A percentile compares a stretch with the other conserved stretches of the same genome.
These are phyloP conservation scores for Boletellus deceptivus DNA, from an alignment of 1,284 basidiomycete species.

Conservation along the genomic window DNA sequence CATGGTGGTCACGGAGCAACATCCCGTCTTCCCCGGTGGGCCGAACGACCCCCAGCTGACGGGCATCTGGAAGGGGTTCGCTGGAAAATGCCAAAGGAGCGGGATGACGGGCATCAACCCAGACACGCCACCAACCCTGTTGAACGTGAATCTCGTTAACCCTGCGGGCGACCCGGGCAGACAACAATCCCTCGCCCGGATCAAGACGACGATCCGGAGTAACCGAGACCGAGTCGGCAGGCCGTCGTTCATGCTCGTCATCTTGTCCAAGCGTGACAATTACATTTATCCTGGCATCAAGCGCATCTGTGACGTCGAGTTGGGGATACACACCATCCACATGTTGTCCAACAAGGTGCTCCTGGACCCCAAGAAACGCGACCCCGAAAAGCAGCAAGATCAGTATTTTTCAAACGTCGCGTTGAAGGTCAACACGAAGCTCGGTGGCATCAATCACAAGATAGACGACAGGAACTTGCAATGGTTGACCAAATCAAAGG, in stretches of 20 bases:
- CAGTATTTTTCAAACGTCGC: slow-evolving; percentile 66
- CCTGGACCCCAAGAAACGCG: slow-evolving; percentile 36
- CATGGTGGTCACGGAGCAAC: slow-evolving; percentile 52
- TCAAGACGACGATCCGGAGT: slow-evolving; percentile 39
- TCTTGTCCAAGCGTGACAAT: slow-evolving; percentile 62
- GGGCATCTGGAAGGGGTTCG: slow-evolving; percentile 48
- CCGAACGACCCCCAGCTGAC: slow-evolving; percentile 41
- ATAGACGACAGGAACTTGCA: slow-evolving; percentile 52
- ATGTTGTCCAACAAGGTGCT: slow-evolving; percentile 64
- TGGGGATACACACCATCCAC: slow-evolving; percentile 65
- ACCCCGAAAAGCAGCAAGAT: slow-evolving; percentile 43
- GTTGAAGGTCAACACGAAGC: slow-evolving; percentile 58
- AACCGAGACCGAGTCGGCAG: slow-evolving; percentile 32
- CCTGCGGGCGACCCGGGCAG: slow-evolving; percentile 43
- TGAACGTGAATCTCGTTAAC: slow-evolving; percentile 33
- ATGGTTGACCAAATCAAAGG: slow-evolving; percentile 64
- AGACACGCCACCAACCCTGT: slow-evolving; percentile 29
- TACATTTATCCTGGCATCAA: slow-evolving; percentile 75
- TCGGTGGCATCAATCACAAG: slow-evolving; percentile 74
- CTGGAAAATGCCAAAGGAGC: slow-evolving; percentile 48
- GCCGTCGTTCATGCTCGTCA: slow-evolving; percentile 60
- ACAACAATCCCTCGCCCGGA: slow-evolving; percentile 38
- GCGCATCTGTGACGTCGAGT: slow-evolving; percentile 63
- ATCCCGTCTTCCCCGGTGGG: slow-evolving; percentile 35
- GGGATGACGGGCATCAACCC: slow-evolving; percentile 46